Evolutionary conservation across 1,284 basidiomycete species (phyloP).

Genomic region (Mycena sp.): DNA sequence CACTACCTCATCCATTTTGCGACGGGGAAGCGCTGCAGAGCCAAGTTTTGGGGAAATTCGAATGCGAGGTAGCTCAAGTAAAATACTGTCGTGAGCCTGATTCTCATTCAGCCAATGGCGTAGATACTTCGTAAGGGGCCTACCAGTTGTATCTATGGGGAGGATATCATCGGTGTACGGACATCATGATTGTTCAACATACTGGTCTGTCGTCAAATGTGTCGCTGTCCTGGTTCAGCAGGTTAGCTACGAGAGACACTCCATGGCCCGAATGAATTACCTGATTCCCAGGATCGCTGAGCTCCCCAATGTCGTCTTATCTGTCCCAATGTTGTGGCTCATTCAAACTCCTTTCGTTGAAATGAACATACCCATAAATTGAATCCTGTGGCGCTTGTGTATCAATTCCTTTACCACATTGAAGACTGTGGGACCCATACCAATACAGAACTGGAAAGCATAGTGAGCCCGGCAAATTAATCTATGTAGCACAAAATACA

Average conservation of each 20-base stretch:
- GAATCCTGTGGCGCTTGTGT: background rate
- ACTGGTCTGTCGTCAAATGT: background rate
- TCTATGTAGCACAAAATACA: constrained; percentile 27
- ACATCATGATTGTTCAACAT: background rate
- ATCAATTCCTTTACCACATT: background rate
- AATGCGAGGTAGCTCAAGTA: constrained; percentile 70
- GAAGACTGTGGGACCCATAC: constrained; percentile 42
- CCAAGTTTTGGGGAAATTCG: constrained; percentile 43
- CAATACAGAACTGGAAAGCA: constrained; percentile 57
- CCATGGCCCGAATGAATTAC: constrained; percentile 55
- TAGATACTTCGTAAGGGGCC: background rate
- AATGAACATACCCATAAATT: constrained; percentile 12
- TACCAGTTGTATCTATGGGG: background rate
- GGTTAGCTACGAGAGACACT: constrained; percentile 61
- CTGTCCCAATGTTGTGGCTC: background rate
- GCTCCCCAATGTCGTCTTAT: constrained; percentile 10
- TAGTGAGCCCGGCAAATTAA: constrained; percentile 5
- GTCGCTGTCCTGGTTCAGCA: background rate
- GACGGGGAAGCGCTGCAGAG: constrained; percentile 79
- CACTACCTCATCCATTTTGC: constrained; percentile 84
- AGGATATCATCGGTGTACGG: too few species aligned
- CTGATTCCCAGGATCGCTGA: constrained; percentile 17
- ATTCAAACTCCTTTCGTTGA: background rate
- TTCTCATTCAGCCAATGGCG: background rate
- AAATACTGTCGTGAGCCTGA: constrained; percentile 52